Percentiles rank a stretch among this genome's conserved stretches.
Evolutionary conservation across 495 filamentous ascomycete species (phyloP).

Genomic region (Penicillium odoratum): DNA sequence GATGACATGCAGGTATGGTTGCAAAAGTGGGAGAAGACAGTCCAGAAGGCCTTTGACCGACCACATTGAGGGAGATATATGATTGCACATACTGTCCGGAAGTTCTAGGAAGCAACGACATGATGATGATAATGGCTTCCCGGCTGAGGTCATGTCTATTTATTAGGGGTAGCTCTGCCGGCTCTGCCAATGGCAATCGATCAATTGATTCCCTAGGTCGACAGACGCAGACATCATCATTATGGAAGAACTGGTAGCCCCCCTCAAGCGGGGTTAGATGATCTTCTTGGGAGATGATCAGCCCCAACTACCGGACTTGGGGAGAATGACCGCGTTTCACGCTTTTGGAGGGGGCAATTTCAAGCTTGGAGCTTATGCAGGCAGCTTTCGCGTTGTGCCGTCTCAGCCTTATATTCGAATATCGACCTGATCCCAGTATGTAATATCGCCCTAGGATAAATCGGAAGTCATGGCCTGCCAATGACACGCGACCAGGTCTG

Average conservation of each 20-base stretch:
- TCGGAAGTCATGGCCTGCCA: slow-evolving; percentile 26
- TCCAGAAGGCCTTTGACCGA: background rate
- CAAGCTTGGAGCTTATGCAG: slow-evolving; percentile 1
- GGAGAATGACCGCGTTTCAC: background rate
- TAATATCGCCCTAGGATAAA: background rate
- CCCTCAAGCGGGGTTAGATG: background rate
- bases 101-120: slow-evolving; percentile 24
- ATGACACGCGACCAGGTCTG: slow-evolving; percentile 5
- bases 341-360: background rate
- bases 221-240: slow-evolving; percentile 11
- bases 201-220: background rate
- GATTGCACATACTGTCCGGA: slow-evolving; percentile 12
- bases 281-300: background rate
- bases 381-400: slow-evolving; percentile 11
- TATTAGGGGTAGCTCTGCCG: slow-evolving; percentile 3
- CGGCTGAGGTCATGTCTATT: slow-evolving; percentile 31
- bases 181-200: slow-evolving; percentile 5
- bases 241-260: slow-evolving; percentile 4
- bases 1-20: background rate
- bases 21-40: background rate
- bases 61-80: slow-evolving; percentile 15
- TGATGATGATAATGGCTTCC: slow-evolving; percentile 28
- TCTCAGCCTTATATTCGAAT: background rate
- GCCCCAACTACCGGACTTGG: slow-evolving; percentile 1
- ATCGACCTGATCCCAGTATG: background rate